Evolutionary conservation across 1,139 yeast species (phyloP), one percentile per base, ranked within the genome.

Genomic region (Suzukiozyma palmioleophila): DNA sequence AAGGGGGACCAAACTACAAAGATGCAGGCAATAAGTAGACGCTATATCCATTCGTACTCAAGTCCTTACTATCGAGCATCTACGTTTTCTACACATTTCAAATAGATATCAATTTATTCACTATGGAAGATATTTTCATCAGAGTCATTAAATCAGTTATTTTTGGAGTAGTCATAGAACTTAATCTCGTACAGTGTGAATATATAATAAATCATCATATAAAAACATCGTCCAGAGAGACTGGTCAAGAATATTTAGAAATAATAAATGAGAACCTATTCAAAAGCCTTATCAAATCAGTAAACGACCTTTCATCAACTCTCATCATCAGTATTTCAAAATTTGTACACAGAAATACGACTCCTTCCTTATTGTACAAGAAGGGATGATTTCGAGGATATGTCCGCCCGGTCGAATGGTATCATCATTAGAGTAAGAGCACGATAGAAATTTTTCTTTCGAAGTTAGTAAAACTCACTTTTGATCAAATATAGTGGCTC

Each of bases 71-170:
- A 18, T 18, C 22, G 7, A 18, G 22, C 22, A 18, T 5, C 22
- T 18, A 18, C 22, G 4, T 18, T 18, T 18, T 7, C 7, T 18
- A 18, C 22, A n/a, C n/a, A n/a, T n/a, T 18, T 18, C 22, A 18
- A 5, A 18, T 7, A 18, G 22, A 18, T 18, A 18, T 18, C 22
- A 18, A 26, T 28, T 12, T 28, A 28, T 28, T 28, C 14, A 28
- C 31, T 28, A 28, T 28, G n/a, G 28, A 26, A 26, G 18, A 14
- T 14, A 33, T 33, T 33, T 22, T 8, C 14, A 50, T 81, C 87
- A 81, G 87, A 80, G 73, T 81, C 87, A 81, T 81, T 81, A 81
- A 80, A 81, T 80, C 86, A 81, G 87, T 80, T 60, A 77, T 77
- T 68, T 58, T 54, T 45, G 55, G 56, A 60, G 73, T 73, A 73